These are phyloP conservation scores for Lepidium didymum DNA, from an alignment of 345 rosid species.

Conservation along the genomic window DNA sequence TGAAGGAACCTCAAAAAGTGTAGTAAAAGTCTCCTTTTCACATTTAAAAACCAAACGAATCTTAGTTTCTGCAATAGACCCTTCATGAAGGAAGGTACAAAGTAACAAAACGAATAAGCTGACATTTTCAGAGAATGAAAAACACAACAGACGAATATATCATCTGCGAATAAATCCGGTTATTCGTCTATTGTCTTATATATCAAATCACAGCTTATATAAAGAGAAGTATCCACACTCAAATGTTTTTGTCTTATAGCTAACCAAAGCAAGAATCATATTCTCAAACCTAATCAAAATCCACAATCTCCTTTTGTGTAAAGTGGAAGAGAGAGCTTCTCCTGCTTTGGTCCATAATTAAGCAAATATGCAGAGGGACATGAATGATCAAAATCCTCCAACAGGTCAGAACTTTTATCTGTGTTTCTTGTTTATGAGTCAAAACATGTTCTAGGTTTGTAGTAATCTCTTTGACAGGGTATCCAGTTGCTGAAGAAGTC, in stretches of 20 bases:
- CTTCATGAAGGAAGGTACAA: slow-evolving; percentile 12
- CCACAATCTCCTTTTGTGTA: slow-evolving; percentile 1
- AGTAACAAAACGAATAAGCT: slow-evolving; percentile 12
- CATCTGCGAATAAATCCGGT: neutral
- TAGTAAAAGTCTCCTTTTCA: slow-evolving; percentile 5
- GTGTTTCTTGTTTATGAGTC: neutral
- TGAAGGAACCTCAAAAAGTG: neutral
- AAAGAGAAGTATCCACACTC: slow-evolving; percentile 4
- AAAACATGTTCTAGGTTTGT: neutral
- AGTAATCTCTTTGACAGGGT: slow-evolving; percentile 16
- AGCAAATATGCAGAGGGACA: slow-evolving; percentile 19
- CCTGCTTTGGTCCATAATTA: neutral
- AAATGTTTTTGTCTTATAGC: neutral
- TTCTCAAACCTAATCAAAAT: neutral
- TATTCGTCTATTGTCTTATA: no score
- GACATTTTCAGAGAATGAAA: neutral
- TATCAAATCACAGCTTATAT: slow-evolving; percentile 1
- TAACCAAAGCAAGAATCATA: slow-evolving; percentile 18
- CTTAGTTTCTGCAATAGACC: neutral
- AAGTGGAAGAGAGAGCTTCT: neutral
- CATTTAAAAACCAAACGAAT: neutral
- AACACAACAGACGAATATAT: neutral
- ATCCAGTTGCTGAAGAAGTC: slow-evolving; percentile 19
- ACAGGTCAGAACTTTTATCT: slow-evolving; percentile 4
- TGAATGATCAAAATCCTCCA: slow-evolving; percentile 22